phyloP scores from a whole-genome alignment of 805 yeast genomes.

The Candida wancherniae region DNA sequence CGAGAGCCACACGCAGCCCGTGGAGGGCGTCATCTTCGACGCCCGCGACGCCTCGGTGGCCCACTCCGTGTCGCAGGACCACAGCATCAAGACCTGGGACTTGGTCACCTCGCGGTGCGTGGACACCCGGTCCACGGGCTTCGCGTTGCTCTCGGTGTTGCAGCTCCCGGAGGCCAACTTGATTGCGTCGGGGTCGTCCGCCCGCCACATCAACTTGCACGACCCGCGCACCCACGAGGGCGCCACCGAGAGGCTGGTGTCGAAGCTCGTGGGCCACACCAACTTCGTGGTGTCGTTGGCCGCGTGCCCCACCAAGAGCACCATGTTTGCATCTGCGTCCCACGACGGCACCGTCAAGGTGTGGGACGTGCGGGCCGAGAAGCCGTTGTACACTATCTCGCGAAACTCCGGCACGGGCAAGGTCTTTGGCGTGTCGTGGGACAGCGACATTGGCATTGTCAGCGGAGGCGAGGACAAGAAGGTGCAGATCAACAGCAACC shows the following conservation, averaged over 20 bases:
- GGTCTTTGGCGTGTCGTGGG: conserved; percentile 88
- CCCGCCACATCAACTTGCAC: conserved; percentile 92
- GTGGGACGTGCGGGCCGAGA: conserved; percentile 91
- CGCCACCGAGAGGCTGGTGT: conserved; percentile 54
- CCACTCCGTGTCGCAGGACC: conserved; percentile 94
- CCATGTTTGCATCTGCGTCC: conserved; percentile 85
- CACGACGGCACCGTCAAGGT: conserved; percentile 94
- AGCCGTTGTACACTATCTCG: conserved; percentile 74
- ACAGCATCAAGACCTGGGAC: conserved; percentile 95
- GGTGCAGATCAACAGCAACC: conserved; percentile 65
- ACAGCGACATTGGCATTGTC: conserved; percentile 68
- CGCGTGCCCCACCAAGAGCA: conserved; percentile 70
- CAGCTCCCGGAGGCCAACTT: conserved; percentile 64
- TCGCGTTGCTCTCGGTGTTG: conserved; percentile 71
- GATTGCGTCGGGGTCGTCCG: conserved; percentile 91
- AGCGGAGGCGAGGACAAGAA: conserved; percentile 95
- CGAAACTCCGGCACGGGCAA: conserved; percentile 62
- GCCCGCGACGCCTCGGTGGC: conserved; percentile 70
- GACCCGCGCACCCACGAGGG: conserved; percentile 74
- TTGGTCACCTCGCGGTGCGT: conserved; percentile 78
- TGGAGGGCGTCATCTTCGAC: conserved; percentile 78
- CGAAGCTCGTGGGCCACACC: conserved; percentile 81
- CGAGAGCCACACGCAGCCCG: conserved; percentile 83
- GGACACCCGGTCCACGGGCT: conserved; percentile 84
- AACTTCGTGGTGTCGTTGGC: conserved; percentile 83